These are phyloP conservation scores for Smithsoniella earleae DNA, from an alignment of 163 green algal species.

Conservation along the genomic window DNA sequence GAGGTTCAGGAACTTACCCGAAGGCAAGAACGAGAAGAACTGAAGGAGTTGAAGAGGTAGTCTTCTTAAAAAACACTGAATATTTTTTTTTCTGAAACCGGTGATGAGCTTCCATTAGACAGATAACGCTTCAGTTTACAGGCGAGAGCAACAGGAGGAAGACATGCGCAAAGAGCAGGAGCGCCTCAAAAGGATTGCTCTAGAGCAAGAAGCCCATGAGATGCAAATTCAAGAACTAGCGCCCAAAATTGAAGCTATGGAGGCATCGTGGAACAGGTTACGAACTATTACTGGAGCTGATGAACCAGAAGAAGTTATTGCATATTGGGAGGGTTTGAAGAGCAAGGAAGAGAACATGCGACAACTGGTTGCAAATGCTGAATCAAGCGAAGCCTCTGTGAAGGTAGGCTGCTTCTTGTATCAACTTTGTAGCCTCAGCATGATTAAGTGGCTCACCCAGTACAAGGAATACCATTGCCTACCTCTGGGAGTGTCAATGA, in stretches of 20 bases:
- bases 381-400: slow-evolving; percentile 51
- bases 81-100: too few relatives aligned
- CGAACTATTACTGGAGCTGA: slow-evolving; percentile 51
- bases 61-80: too few relatives aligned
- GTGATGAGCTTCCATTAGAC: too few relatives aligned
- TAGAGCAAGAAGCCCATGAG: slow-evolving; percentile 57
- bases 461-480: too few relatives aligned
- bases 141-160: slow-evolving; percentile 50
- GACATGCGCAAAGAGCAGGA: slow-evolving; percentile 54
- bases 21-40: slow-evolving; percentile 21
- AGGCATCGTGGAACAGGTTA: slow-evolving; percentile 63
- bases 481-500: too few relatives aligned
- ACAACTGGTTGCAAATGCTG: slow-evolving; percentile 60
- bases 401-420: slow-evolving; percentile 40
- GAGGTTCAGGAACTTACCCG: slow-evolving; percentile 49
- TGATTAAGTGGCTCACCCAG: too few relatives aligned
- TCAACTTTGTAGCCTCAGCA: too few relatives aligned
- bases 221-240: slow-evolving; percentile 43
- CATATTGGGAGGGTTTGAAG: slow-evolving; percentile 69
- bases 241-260: slow-evolving; percentile 48
- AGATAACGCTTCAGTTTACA: slow-evolving; percentile 55
- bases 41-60: slow-evolving; percentile 8
- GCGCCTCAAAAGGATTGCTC: slow-evolving; percentile 45
- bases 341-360: slow-evolving; percentile 69
- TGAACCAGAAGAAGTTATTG: slow-evolving; percentile 59